A percentile compares a stretch with the other conserved stretches of the same genome.
Evolutionary conservation across 139 green algal species (phyloP).

Genomic region (Volvox reticuliferus): DNA sequence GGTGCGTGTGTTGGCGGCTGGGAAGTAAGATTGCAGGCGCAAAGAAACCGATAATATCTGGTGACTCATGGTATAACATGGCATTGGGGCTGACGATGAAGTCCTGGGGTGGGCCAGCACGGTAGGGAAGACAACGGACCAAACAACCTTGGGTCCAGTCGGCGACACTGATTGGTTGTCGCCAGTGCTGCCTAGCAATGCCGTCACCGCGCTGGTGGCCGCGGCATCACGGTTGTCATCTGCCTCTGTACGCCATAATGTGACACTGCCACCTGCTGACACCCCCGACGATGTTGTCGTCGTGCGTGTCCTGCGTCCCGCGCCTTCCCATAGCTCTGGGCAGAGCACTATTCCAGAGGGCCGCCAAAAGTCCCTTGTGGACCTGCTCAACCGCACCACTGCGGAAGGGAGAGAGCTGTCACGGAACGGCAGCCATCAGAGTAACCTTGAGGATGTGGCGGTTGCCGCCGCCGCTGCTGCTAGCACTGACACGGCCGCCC

Average conservation of each 20-base stretch:
- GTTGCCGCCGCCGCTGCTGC: background rate
- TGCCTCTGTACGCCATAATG: background rate
- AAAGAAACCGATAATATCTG: too few species aligned
- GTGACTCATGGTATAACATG: too few species aligned
- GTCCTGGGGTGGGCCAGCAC: background rate
- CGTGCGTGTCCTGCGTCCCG: background rate
- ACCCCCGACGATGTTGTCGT: background rate
- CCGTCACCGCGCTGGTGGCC: background rate
- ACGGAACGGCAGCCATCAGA: conserved; percentile 2
- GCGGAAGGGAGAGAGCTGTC: conserved; percentile 20
- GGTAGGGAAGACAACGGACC: background rate
- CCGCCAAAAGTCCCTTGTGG: conserved; percentile 27
- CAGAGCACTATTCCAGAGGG: background rate
- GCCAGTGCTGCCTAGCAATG: background rate
- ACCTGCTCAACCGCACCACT: conserved; percentile 31
- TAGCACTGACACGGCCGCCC: background rate
- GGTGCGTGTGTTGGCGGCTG: background rate
- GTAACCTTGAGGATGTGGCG: background rate
- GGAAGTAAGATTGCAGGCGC: too few species aligned
- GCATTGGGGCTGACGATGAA: too few species aligned
- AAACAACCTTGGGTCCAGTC: background rate
- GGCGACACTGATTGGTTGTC: background rate
- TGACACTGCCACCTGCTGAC: too few species aligned
- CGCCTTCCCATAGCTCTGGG: background rate
- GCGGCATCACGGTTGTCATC: background rate